Evolutionary conservation across 306 rosid genomes (phyloP).

Genomic region (Corylus heterophylla): DNA sequence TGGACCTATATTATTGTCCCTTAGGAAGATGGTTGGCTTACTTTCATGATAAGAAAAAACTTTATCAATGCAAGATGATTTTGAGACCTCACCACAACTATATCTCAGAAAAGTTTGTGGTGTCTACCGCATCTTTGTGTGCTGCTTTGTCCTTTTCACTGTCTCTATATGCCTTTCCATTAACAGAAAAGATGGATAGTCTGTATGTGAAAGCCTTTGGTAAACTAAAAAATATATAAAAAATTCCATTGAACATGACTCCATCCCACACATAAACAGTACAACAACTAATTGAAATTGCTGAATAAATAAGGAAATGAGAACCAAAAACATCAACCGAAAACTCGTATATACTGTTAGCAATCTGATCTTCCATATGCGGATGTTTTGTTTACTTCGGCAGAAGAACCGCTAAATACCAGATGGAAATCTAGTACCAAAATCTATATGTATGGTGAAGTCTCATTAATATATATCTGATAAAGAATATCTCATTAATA

Average conservation of each 20-base stretch:
- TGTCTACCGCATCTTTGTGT: conserved; percentile 29
- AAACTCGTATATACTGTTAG: neutral
- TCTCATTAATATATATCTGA: conserved; percentile 17
- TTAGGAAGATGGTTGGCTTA: conserved; percentile 37
- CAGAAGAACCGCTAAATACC: conserved; percentile 39
- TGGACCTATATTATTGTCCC: conserved; percentile 48
- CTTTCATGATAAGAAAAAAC: conserved; percentile 62
- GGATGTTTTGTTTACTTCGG: conserved; percentile 10
- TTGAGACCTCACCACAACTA: conserved; percentile 65
- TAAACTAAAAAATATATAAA: conserved; percentile 12
- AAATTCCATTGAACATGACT: neutral
- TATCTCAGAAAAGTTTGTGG: conserved; percentile 35
- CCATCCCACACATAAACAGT: neutral
- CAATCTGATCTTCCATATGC: neutral
- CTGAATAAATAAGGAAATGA: neutral
- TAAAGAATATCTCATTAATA: conserved; percentile 5
- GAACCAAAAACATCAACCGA: neutral
- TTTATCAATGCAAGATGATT: conserved; percentile 53
- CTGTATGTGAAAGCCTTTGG: conserved; percentile 36
- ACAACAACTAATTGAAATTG: neutral
- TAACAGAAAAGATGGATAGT: conserved; percentile 50
- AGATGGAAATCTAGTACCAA: conserved; percentile 20
- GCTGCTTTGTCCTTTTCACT: conserved; percentile 66
- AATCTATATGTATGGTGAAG: conserved; percentile 13
- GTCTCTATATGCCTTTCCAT: conserved; percentile 46